Conservation (phyloP, 345 rosid genomes). For the Cardamine occulta region DNA sequence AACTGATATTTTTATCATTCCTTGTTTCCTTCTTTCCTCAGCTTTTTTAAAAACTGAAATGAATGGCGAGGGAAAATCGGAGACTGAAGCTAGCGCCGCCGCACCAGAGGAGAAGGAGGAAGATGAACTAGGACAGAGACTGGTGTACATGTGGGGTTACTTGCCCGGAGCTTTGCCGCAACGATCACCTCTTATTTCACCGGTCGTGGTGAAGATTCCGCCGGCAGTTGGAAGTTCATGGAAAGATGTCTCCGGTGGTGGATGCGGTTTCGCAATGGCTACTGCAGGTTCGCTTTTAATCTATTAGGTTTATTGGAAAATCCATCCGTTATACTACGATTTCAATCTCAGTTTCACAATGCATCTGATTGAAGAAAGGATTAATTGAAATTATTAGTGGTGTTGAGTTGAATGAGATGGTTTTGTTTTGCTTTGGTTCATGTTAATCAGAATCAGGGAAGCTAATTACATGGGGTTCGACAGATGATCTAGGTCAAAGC, state of each 20-base stretch:
- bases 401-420: not conserved
- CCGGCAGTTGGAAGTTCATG: conserved; percentile 50
- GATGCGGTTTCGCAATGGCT: conserved; percentile 98
- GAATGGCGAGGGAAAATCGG: conserved; percentile 59
- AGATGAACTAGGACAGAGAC: conserved; percentile 27
- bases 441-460: conserved; percentile 74
- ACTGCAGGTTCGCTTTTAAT: conserved; percentile 63
- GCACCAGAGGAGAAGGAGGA: conserved; percentile 41
- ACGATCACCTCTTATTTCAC: conserved; percentile 77
- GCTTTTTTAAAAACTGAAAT: conserved; percentile 37
- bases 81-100: conserved; percentile 39
- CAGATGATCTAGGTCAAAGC: conserved; percentile 99
- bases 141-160: conserved; percentile 92
- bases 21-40: conserved; percentile 14
- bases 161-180: conserved; percentile 93
- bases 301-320: not conserved
- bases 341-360: conserved; percentile 11
- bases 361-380: conserved; percentile 21
- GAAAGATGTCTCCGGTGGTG: conserved; percentile 93
- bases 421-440: not conserved
- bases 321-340: not conserved
- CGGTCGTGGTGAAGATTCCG: conserved; percentile 56
- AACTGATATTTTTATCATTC: conserved; percentile 14
- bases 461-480: conserved; percentile 99
- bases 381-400: not conserved